Evolutionary conservation across 1,284 basidiomycete species (phyloP).

Genomic region (Flammula alnicola): DNA sequence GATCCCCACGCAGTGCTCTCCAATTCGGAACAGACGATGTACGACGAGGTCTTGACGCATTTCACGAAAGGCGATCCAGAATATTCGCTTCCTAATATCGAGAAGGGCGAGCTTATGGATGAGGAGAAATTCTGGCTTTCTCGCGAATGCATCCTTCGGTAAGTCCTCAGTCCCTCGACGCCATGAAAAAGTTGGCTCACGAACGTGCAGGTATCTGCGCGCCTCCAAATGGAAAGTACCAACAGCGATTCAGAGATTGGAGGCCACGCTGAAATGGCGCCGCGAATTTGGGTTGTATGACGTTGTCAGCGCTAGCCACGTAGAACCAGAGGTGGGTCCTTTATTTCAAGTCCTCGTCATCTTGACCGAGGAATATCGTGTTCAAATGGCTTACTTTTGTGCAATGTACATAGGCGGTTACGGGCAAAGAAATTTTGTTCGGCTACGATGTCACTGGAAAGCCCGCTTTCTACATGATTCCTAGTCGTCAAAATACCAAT

Average conservation of each 20-base stretch:
- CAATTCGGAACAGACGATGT: slow-evolving; percentile 53
- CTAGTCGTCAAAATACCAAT: slow-evolving; percentile 85
- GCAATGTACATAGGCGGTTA: slow-evolving; percentile 68
- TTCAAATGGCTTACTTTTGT: slow-evolving; percentile 12
- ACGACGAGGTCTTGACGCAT: slow-evolving; percentile 60
- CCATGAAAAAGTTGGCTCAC: background rate
- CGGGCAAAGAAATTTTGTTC: slow-evolving; percentile 75
- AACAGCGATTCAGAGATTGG: slow-evolving; percentile 63
- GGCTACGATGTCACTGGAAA: slow-evolving; percentile 75
- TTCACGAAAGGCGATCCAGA: slow-evolving; percentile 48
- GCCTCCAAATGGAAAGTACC: slow-evolving; percentile 71
- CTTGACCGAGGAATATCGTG: background rate
- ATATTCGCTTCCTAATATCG: slow-evolving; percentile 57
- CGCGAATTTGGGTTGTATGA: slow-evolving; percentile 74
- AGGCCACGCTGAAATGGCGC: slow-evolving; percentile 75
- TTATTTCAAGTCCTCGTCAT: background rate
- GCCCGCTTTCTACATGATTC: slow-evolving; percentile 81
- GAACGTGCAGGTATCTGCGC: slow-evolving; percentile 58
- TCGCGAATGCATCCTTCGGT: slow-evolving; percentile 73
- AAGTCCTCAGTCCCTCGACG: slow-evolving; percentile 14
- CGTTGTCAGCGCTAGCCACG: slow-evolving; percentile 54
- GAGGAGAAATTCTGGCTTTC: slow-evolving; percentile 80
- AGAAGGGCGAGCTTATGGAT: slow-evolving; percentile 57
- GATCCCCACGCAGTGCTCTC: slow-evolving; percentile 44
- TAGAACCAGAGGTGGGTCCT: slow-evolving; percentile 69